Conservation (phyloP, 1,139 yeast genomes). For the Diutina rugosa region DNA sequence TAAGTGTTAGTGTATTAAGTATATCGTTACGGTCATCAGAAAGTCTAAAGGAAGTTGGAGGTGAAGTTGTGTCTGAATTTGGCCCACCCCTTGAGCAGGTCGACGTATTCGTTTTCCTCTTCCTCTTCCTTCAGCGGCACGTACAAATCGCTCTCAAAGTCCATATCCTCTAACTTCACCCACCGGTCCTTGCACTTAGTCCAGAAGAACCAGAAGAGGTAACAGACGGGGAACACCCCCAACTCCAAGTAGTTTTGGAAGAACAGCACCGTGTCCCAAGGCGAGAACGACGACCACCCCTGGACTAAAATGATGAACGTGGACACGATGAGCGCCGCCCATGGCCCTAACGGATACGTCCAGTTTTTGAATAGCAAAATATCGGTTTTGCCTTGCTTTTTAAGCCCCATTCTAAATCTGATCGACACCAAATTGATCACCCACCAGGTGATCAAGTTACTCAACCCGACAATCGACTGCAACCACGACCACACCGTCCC, state of each 20-base stretch:
- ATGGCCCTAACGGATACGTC: conserved; percentile 32
- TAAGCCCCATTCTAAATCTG: conserved; percentile 26
- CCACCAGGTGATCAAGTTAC: conserved; percentile 32
- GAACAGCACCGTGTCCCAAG: conserved; percentile 22
- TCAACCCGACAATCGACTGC: conserved; percentile 30
- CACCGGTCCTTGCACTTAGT: conserved; percentile 11
- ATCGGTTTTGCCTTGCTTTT: conserved; percentile 21
- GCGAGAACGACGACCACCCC: conserved; percentile 43
- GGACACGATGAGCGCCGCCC: conserved; percentile 20
- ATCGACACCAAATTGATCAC: conserved; percentile 26
- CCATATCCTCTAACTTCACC: conserved; percentile 42
- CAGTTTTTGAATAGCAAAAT: conserved; percentile 24
- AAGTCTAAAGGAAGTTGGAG: conserved; percentile 15
- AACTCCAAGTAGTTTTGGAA: conserved; percentile 26
- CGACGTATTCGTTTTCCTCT: conserved; percentile 23
- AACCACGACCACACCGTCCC: conserved; percentile 34
- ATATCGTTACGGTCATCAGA: neutral
- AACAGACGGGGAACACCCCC: conserved; percentile 23
- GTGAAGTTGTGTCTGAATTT: conserved; percentile 20
- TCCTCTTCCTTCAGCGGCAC: conserved; percentile 36
- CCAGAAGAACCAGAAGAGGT: conserved; percentile 15
- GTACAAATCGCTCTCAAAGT: conserved; percentile 49
- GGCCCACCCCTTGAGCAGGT: conserved; percentile 32
- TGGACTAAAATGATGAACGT: conserved; percentile 22
- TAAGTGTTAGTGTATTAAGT: neutral